Evolutionary conservation across 2,329 filamentous ascomycete species (phyloP).

Genomic region (Didymella keratinophila): DNA sequence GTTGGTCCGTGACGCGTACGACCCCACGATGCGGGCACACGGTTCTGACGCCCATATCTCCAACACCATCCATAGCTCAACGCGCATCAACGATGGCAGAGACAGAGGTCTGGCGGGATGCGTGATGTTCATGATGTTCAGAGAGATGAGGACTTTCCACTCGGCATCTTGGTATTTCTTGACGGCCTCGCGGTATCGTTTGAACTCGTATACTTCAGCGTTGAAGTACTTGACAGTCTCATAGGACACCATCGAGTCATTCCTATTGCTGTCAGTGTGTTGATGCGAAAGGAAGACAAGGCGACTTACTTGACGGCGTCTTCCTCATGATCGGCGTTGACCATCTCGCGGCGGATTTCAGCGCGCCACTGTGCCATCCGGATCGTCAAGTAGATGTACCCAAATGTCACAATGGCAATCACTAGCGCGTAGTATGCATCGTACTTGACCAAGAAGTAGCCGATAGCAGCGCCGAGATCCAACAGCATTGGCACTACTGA

Average conservation of each 20-base stretch:
- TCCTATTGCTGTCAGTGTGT: slow-evolving; percentile 58
- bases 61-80: no score
- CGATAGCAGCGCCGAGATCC: slow-evolving; percentile 84
- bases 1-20: no score
- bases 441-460: slow-evolving; percentile 78
- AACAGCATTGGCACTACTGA: slow-evolving; percentile 94
- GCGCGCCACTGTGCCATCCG: slow-evolving; percentile 93
- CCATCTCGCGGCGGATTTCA: slow-evolving; percentile 90
- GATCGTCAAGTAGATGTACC: slow-evolving; percentile 95
- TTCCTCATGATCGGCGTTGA: slow-evolving; percentile 91
- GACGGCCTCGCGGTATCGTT: slow-evolving; percentile 65
- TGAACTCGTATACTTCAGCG: slow-evolving; percentile 67
- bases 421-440: slow-evolving; percentile 91
- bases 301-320: slow-evolving; percentile 83
- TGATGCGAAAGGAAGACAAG: no score
- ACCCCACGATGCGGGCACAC: no score
- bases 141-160: slow-evolving; percentile 63
- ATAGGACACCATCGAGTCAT: slow-evolving; percentile 98
- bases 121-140: slow-evolving; percentile 67
- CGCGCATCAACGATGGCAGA: no score
- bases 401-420: slow-evolving; percentile 89
- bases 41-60: no score
- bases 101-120: no score
- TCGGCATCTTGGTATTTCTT: slow-evolving; percentile 65
- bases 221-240: slow-evolving; percentile 77